Conservation (phyloP, 169 alveolate genomes). For the Plasmodium cynomolgi region DNA sequence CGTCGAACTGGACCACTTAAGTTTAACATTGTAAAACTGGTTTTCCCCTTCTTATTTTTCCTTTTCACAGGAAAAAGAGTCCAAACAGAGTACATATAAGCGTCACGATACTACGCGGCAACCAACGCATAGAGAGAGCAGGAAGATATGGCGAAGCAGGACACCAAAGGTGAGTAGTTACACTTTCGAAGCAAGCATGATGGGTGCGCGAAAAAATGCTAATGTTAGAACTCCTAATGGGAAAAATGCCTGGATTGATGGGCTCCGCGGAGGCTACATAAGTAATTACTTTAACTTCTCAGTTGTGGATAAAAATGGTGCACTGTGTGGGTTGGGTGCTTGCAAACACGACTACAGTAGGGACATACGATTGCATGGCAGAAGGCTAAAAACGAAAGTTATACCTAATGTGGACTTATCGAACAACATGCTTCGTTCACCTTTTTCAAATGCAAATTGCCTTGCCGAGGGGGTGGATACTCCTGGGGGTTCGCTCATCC, state of each 20-base stretch:
- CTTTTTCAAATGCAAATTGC: not conserved
- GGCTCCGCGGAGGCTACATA: slow-evolving; percentile 30
- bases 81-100: not conserved
- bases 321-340: not conserved
- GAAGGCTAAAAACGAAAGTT: slow-evolving; percentile 34
- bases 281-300: slow-evolving; percentile 54
- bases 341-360: slow-evolving; percentile 4
- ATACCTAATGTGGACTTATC: slow-evolving; percentile 26
- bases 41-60: not conserved
- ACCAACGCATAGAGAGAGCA: slow-evolving; percentile 28
- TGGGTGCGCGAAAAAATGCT: not conserved
- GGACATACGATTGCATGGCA: slow-evolving; percentile 22
- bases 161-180: not conserved
- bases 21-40: not conserved
- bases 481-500: not conserved
- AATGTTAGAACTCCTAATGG: not conserved
- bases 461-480: not conserved
- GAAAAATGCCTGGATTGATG: slow-evolving; percentile 39
- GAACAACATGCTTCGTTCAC: not conserved
- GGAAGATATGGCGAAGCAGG: slow-evolving; percentile 1
- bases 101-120: not conserved
- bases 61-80: slow-evolving; percentile 2
- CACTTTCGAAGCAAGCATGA: not conserved
- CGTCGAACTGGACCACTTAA: not conserved
- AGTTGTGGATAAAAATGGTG: not conserved